Evolutionary conservation across 2,329 filamentous ascomycete species (phyloP), one percentile per base, ranked within the genome.

Genomic region (Tolypocladium inflatum): DNA sequence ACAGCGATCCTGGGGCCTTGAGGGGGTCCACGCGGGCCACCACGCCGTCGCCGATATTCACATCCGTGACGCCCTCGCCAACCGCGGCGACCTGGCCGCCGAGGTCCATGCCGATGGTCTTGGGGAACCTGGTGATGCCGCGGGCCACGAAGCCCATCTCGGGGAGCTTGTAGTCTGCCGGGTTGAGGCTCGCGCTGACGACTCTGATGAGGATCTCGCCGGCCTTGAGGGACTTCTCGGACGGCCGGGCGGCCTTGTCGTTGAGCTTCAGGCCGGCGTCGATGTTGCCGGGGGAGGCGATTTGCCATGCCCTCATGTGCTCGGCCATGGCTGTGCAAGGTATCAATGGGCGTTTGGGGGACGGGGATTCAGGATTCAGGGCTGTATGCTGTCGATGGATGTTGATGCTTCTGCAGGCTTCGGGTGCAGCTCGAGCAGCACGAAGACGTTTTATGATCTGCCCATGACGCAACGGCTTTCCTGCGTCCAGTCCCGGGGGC

Each of bases 31-130:
- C 41, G 8, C 71, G 67, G 6, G 77, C 80, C 54, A 79, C 73
- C 2, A 83, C 76, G 2, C 71, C 59, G 54, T 78, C 75, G 13
- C 77, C 78, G 0, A 71, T 61, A 3, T 68, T 65, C 41, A 75
- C 68, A 39, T 71, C 68, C 0, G 61, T 58, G 3, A 67, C 64
- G 13, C 61, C 63, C 1, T 65, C 41, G 19, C 65, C 71, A 11
- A 68, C 62, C 7, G 66, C 66, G 38, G 76, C 73, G 4, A 84
- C 76, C 21, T 66, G 72, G 30, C 82, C 83, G 62, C 74, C 72
- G 62, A 80, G 79, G 64, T 85, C 82, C 63, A 77, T 73, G 21
- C 76, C 76, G 0, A 76, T 76, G 1, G 71, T 76, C 21, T 74
- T 74, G 26, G 80, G 79, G 58, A 66, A 72, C 9, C 62, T 56